Evolutionary conservation across 2,329 filamentous ascomycete genomes (phyloP), one percentile per base, ranked within the genome.

Genomic region (Tolypocladium cylindrosporum): DNA sequence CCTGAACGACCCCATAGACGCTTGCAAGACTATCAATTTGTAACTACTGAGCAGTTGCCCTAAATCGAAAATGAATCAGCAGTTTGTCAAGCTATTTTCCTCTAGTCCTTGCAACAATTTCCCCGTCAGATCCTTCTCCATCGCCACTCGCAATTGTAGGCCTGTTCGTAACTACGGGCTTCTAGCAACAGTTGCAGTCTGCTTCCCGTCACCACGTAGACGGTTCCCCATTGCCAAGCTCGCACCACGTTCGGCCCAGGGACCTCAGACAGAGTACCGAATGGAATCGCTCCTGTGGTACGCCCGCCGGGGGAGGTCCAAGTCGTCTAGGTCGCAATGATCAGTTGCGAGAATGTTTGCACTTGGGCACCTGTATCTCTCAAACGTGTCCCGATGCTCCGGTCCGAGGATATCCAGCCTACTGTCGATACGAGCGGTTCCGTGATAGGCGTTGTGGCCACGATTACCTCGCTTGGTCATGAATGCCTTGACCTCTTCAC

Each of bases 391-490:
- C 1, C 63, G 63, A 39, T 61, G 59, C 21, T 65, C 63, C 16
- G 56, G 61, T 40, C 61, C 61, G 10, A 57, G 36, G n/a, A 61
- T 58, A 10, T 63, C 68, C 10, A 68, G 51, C 39, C 65, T 62
- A 34, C 66, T 70, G 8, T 69, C 65, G 16, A 71, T 61, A 3
- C 69, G 68, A 21, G 63, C 58, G 0, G 59, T 59, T 14, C 58
- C 59, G 4, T 58, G 56, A 41, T 57, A 55, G 13, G 58, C 56
- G 13, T 62, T 55, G 11, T 41, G 41, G 7, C 41, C 54, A n/a
- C 58, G 55, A 39, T 41, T 50, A 51, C 54, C 56, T n/a, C 61
- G 55, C 34, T 59, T 64, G 21, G 57, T 61, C 51, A 57, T 66
- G 8, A 61, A 34, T 21, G 56, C 55, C 45, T 51, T 60, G 4